phyloP scores from a whole-genome alignment of 2,329 filamentous ascomycete species.

The Coniochaeta sp. region DNA sequence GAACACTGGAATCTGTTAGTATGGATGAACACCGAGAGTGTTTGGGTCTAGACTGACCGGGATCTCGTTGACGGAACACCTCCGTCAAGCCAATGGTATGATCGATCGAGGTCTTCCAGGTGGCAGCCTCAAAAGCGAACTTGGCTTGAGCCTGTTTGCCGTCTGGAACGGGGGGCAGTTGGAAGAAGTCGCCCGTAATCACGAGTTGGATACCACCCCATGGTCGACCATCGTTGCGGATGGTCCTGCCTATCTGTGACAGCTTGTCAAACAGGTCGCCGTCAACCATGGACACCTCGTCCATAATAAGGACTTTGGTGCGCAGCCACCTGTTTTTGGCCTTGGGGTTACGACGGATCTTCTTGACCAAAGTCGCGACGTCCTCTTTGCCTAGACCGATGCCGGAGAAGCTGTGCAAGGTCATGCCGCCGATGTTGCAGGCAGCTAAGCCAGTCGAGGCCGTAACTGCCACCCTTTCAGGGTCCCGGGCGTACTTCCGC shows the following conservation, averaged over 20 bases:
- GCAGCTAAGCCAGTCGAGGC: conserved; percentile 93
- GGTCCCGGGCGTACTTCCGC: conserved; percentile 67
- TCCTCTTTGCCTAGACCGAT: conserved; percentile 93
- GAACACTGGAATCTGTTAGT: conserved; percentile 51
- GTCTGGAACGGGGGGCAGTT: conserved; percentile 89
- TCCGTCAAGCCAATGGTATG: conserved; percentile 94
- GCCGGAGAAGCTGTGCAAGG: conserved; percentile 90
- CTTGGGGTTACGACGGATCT: conserved; percentile 83
- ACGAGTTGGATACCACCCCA: conserved; percentile 96
- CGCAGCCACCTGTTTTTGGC: conserved; percentile 83
- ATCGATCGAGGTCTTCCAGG: conserved; percentile 88
- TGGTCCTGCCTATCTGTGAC: conserved; percentile 73
- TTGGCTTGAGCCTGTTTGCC: conserved; percentile 60
- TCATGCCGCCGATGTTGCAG: conserved; percentile 94
- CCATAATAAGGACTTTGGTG: conserved; percentile 81
- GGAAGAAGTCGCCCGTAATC: conserved; percentile 96
- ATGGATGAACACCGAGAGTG: conserved; percentile 11
- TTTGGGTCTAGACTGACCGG: conserved; percentile 34
- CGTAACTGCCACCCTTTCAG: conserved; percentile 84
- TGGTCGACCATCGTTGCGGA: conserved; percentile 84
- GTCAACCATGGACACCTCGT: conserved; percentile 98
- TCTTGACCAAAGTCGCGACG: conserved; percentile 72
- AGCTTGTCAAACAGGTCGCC: conserved; percentile 96
- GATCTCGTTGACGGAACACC: conserved; percentile 92
- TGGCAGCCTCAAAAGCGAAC: conserved; percentile 88